Evolutionary conservation across 2,329 filamentous ascomycete genomes (phyloP), one percentile per base, ranked within the genome.

Genomic region (Incumbomyces lentus): DNA sequence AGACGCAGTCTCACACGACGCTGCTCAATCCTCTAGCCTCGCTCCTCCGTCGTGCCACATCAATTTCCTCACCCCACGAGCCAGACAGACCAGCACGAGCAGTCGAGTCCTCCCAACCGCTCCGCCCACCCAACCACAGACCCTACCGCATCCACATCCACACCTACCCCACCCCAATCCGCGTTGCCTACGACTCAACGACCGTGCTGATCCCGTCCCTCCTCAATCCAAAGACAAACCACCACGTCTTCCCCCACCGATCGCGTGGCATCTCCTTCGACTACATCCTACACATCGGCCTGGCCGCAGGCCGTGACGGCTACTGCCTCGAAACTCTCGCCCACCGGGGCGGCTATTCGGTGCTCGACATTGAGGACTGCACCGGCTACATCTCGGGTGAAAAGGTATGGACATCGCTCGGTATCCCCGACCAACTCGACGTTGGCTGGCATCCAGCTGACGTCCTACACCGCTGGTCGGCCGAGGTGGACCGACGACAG

Each of bases 211-310:
- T 89, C 2, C 84, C 86, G 1, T 60, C 60, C 4, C 69, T 94
- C 4, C 78, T 86, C 66, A 59, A 66, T 12, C 26, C 67, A 65
- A 51, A 8, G 18, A 61, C 68, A 53, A 60, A 62, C 8, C 54
- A 58, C 6, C n/a, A 13, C 26, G 40, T 30, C 26, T 18, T 32
- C n/a, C 29, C 29, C 16, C 29, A 3, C 17, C 17, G 3, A 19
- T 61, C 68, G 40, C 63, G 63, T 51, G 60, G 60, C 48, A 62
- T 55, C 52, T 61, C 43, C 50, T 11, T 60, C 45, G 83, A 93
- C 62, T 65, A 83, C 26, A 72, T 80, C 17, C 63, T 94, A 3
- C 86, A 93, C 63, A 83, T 93, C 43, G 87, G 87, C 52, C 87
- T 93, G 75, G 84, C 86, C 0, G 68, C 61, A 60, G 83, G 62